phyloP scores from a whole-genome alignment of 306 rosid genomes.

The Cicer judaicum region DNA sequence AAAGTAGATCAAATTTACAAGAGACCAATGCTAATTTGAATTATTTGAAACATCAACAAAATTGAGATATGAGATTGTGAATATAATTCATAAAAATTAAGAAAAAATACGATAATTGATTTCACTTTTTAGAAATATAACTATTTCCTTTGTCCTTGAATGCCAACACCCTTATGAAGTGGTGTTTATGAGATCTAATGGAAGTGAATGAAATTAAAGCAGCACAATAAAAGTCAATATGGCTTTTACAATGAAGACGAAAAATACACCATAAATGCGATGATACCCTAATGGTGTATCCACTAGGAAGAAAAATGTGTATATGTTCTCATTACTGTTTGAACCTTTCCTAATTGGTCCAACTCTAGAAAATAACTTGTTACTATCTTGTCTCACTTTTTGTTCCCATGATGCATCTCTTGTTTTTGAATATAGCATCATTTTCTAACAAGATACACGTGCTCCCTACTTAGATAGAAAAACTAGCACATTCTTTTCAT shows the following conservation, averaged over 20 bases:
- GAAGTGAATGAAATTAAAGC: not conserved
- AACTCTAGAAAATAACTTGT: not conserved
- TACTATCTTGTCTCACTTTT: constrained; percentile 8
- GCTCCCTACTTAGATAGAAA: too few relatives aligned
- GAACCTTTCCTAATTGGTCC: constrained; percentile 10
- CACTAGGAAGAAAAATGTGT: constrained; percentile 3
- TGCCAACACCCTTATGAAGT: too few relatives aligned
- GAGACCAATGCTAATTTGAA: too few relatives aligned
- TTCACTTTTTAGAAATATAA: too few relatives aligned
- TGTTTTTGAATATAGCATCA: not conserved
- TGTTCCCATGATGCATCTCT: not conserved
- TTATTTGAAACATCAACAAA: too few relatives aligned
- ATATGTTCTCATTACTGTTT: not conserved
- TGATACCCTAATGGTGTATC: not conserved
- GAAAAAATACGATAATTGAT: too few relatives aligned
- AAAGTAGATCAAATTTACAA: too few relatives aligned
- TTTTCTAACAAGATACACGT: too few relatives aligned
- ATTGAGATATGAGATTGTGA: too few relatives aligned
- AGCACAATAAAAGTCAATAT: not conserved
- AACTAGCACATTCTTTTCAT: too few relatives aligned
- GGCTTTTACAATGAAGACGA: not conserved
- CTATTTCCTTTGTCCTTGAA: too few relatives aligned
- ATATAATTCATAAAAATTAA: too few relatives aligned
- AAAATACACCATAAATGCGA: not conserved
- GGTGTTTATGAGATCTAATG: not conserved